Conservation (phyloP, 1,284 basidiomycete genomes). For the Cutaneotrichosporon sp. region DNA sequence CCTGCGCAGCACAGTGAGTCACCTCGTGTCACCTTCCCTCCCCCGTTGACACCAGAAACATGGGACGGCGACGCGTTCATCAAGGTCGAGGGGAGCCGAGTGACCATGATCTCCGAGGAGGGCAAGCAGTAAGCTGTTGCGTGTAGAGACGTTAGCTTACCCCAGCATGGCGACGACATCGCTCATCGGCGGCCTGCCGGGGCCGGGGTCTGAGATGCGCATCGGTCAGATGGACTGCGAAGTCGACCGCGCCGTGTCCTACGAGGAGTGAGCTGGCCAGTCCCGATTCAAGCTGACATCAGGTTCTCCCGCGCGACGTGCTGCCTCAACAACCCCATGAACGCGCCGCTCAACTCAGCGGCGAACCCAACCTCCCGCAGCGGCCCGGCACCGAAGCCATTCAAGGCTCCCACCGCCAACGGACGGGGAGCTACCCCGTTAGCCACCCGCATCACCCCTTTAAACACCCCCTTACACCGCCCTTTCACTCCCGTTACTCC, state of each 20-base stretch:
- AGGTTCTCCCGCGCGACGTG: constrained; percentile 35
- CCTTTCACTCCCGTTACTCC: neutral
- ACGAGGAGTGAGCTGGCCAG: constrained; percentile 34
- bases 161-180: constrained; percentile 37
- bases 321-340: constrained; percentile 35
- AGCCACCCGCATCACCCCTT: neutral
- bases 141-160: neutral
- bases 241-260: constrained; percentile 34
- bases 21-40: neutral
- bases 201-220: constrained; percentile 55
- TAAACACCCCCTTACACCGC: neutral
- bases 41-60: constrained; percentile 44
- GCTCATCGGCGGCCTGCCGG: constrained; percentile 31
- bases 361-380: neutral
- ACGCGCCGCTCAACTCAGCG: constrained; percentile 3
- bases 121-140: constrained; percentile 47
- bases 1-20: constrained; percentile 48
- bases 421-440: neutral
- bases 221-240: constrained; percentile 68
- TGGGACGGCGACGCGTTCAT: constrained; percentile 58
- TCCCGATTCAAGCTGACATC: constrained; percentile 12
- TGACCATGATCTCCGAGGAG: constrained; percentile 56
- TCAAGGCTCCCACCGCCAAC: constrained; percentile 31
- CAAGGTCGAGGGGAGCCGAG: constrained; percentile 61
- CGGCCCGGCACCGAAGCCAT: constrained; percentile 31